Percentiles rank a stretch among this genome's conserved stretches.
Conservation (phyloP, 83 land plant species). For the Picea abies region DNA sequence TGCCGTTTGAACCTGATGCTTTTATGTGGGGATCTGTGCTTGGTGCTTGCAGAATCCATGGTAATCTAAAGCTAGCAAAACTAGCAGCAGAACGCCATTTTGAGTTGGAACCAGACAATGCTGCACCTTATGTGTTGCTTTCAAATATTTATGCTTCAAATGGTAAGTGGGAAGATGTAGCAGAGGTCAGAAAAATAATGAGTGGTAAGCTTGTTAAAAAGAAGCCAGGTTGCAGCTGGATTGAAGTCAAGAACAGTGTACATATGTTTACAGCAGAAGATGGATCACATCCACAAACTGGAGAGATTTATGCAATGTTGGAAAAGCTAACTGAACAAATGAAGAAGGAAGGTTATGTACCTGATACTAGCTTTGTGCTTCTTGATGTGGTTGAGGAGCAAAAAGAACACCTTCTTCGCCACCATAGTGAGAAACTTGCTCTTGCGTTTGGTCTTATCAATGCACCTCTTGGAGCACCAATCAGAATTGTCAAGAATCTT, state of each 20-base stretch:
- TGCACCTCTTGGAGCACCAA: slow-evolving; percentile 8
- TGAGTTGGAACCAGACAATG: slow-evolving; percentile 2
- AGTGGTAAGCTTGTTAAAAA: not conserved
- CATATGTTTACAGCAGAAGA: not conserved
- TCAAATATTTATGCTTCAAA: not conserved
- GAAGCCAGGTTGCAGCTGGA: not conserved
- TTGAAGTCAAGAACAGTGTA: not conserved
- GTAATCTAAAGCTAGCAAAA: not conserved
- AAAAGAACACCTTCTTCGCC: not conserved
- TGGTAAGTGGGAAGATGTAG: not conserved
- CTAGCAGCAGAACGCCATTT: not conserved
- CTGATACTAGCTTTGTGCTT: not conserved
- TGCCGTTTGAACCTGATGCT: not conserved
- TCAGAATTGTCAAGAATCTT: not conserved
- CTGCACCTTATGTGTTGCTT: not conserved
- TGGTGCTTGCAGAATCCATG: not conserved
- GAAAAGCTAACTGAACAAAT: not conserved
- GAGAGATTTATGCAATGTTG: not conserved
- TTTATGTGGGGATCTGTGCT: not conserved
- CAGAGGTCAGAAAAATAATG: not conserved
- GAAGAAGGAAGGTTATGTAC: not conserved
- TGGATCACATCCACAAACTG: not conserved
- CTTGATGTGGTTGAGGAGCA: not conserved
- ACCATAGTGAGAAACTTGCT: slow-evolving; percentile 6
- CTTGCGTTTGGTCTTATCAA: slow-evolving; percentile 1